Percentiles rank a stretch among this genome's conserved stretches.
phyloP scores from a whole-genome alignment of 108 stramenopile species.

The Cyclotella sp. region DNA sequence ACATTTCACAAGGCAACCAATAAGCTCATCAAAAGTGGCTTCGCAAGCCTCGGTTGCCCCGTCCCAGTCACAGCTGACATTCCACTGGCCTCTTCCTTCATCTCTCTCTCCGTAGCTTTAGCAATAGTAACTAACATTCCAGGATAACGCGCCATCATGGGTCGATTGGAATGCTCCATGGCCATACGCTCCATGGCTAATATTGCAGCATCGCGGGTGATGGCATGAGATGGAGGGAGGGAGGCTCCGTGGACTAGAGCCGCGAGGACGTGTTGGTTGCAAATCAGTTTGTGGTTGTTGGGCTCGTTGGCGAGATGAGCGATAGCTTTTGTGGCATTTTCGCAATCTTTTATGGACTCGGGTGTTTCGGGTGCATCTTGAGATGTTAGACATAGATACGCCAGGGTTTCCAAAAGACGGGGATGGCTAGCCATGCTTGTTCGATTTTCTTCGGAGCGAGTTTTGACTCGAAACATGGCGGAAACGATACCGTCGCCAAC shows the following conservation, averaged over 20 bases:
- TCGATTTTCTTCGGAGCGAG: conserved; percentile 79
- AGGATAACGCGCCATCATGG: conserved; percentile 77
- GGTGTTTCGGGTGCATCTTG: conserved; percentile 10
- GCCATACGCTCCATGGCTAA: conserved; percentile 83
- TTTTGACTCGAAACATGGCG: conserved; percentile 84
- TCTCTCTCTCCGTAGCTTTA: conserved; percentile 78
- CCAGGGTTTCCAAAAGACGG: conserved; percentile 74
- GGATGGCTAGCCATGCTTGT: conserved; percentile 72
- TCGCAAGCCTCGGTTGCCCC: conserved; percentile 73
- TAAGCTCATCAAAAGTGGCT: conserved; percentile 83
- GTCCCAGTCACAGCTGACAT: conserved; percentile 8
- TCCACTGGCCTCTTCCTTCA: conserved; percentile 57
- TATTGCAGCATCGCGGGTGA: conserved; percentile 76
- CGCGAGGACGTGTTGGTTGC: conserved; percentile 66
- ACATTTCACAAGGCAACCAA: conserved; percentile 77
- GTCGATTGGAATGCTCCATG: conserved; percentile 78
- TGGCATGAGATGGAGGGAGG: conserved; percentile 42
- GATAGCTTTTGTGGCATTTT: conserved; percentile 83
- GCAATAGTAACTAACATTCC: conserved; percentile 79
- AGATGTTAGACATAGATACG: conserved; percentile 51
- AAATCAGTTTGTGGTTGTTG: conserved; percentile 69
- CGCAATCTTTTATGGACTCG: conserved; percentile 62
- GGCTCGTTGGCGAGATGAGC: conserved; percentile 86
- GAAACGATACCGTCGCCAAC: conserved; percentile 66
- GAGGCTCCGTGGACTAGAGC: conserved; percentile 73